Evolutionary conservation across 805 yeast genomes (phyloP).

Genomic region (Cyberlindnera samutprakarnensis): DNA sequence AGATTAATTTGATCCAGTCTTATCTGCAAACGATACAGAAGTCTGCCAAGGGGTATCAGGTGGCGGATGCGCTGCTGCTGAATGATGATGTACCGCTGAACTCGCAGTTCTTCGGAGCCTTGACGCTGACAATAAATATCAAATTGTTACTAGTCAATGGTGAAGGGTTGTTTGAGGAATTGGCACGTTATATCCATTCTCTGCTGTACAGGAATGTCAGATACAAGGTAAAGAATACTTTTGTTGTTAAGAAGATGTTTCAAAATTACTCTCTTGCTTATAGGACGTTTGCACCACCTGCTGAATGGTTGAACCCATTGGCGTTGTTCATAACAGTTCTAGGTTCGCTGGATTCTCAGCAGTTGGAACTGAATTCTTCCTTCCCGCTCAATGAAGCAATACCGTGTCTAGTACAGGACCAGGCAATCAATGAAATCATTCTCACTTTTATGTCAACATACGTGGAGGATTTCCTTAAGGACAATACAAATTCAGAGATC

Average conservation of each 20-base stretch:
- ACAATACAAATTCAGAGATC: conserved; percentile 20
- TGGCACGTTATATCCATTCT: no score
- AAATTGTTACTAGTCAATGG: conserved; percentile 18
- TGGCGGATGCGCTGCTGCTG: conserved; percentile 49
- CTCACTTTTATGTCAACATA: conserved; percentile 36
- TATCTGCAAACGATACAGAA: conserved; percentile 53
- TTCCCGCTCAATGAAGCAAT: no score
- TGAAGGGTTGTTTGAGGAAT: conserved; percentile 14
- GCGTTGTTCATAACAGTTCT: conserved; percentile 18
- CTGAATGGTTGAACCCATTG: conserved; percentile 37
- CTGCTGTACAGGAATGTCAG: no score
- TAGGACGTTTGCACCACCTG: conserved; percentile 24
- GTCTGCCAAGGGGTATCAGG: conserved; percentile 43
- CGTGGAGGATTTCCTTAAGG: conserved; percentile 43
- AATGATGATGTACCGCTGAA: conserved; percentile 29
- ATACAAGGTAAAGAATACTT: conserved; percentile 18
- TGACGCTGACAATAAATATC: conserved; percentile 63
- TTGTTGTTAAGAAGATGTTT: conserved; percentile 52
- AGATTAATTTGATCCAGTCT: conserved; percentile 40
- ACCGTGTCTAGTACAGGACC: no score
- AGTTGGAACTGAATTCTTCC: no score
- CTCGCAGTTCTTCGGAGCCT: conserved; percentile 73
- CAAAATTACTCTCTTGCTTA: conserved; percentile 46
- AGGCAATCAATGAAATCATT: no score
- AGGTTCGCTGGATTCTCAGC: no score